Base-by-base conservation (phyloP, 2,329 filamentous ascomycete genomes). In the Neonectria ditissima region DNA sequence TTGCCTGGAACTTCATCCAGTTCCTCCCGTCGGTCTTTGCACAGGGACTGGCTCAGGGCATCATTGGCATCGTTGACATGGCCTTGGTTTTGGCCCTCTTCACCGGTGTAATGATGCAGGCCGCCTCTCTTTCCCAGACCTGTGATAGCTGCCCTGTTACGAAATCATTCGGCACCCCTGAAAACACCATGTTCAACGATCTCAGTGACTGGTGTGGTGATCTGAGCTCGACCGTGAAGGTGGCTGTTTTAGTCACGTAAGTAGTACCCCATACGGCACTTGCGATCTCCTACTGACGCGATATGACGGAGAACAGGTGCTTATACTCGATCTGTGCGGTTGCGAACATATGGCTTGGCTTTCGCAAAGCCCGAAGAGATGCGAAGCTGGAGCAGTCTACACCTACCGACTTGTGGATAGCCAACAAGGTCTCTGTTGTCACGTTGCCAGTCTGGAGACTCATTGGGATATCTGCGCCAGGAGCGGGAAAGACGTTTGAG, bases 1-100 rank as follows among this genome's bases (percentile, higher is more conserved):
- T 59, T 32, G 41, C 34, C 44, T 54, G 57, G 57, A 59, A 54
- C 50, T 48, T 59, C 30, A 13, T 48, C 41, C 53, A 54, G 39
- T 44, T 54, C 20, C 41, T 59, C n/a, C 57, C 57, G 18, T 52
- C 57, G 28, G 37, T 41, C 16, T 41, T 44, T 8, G 20, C 48
- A 8, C 50, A 59, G 28, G 57, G 57, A 8, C 41, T 54, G 6
- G 41, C 50, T 39, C 50, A 47, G 7, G 50, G 41, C 10, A 13
- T 48, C 8, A 47, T 59, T 16, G 57, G 48, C 10, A n/a, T 18
- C 20, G 50, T 48, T 7, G 48, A 59, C 13, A 20, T 54, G 22
- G 11, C 16, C 10, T 13, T 59, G 30, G 57, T 41, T 22, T 28
- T 52, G 3, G 6, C 22, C 11, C 41, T 59, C 5, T 32, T 59